Evolutionary conservation across 2,329 filamentous ascomycete species (phyloP).

Genomic region (Rutstroemia sp.): DNA sequence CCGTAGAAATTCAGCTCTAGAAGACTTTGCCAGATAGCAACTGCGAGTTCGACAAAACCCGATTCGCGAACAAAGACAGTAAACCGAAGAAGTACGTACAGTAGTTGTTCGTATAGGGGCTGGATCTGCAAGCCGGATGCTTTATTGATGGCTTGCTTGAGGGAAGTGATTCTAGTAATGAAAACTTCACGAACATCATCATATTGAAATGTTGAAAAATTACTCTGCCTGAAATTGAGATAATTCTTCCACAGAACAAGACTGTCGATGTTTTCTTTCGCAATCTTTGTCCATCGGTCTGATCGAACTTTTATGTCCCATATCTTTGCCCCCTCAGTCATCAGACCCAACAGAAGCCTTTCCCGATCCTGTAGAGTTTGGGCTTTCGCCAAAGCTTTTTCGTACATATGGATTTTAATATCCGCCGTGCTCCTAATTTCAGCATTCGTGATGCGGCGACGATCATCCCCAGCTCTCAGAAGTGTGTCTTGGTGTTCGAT

Average conservation of each 20-base stretch:
- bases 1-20: constrained; percentile 64
- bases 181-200: constrained; percentile 56
- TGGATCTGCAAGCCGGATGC: constrained; percentile 3
- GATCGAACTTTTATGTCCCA: constrained; percentile 60
- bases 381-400: constrained; percentile 62
- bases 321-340: constrained; percentile 65
- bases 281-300: constrained; percentile 57
- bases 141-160: constrained; percentile 22
- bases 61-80: constrained; percentile 68
- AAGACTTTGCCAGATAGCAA: constrained; percentile 75
- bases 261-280: constrained; percentile 47
- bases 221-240: constrained; percentile 65
- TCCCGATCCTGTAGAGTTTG: constrained; percentile 41
- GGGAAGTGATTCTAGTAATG: constrained; percentile 47
- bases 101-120: constrained; percentile 33
- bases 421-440: constrained; percentile 66
- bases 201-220: constrained; percentile 58
- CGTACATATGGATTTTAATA: constrained; percentile 72
- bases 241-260: constrained; percentile 66
- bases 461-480: constrained; percentile 42
- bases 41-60: constrained; percentile 69
- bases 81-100: constrained; percentile 69
- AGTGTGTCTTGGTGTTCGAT: constrained; percentile 70
- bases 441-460: constrained; percentile 44
- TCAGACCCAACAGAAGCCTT: constrained; percentile 56